phyloP scores from a whole-genome alignment of 2,329 filamentous ascomycete genomes.

The Ophiosphaerella herpotricha region DNA sequence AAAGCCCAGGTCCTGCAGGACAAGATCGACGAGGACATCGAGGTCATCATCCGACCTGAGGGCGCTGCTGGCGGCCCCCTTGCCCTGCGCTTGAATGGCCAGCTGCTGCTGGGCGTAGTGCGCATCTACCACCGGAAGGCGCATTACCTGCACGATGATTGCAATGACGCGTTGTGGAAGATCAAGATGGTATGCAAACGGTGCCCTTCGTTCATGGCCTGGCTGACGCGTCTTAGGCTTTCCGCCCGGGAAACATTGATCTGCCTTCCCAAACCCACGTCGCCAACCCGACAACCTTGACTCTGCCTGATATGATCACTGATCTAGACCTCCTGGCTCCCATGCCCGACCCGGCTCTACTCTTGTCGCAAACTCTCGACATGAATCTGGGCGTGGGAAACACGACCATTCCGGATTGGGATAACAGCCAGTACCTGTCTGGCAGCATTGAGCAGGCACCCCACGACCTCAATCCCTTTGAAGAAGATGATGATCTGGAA shows the following conservation, averaged over 20 bases:
- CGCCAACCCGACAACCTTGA: slow-evolving; percentile 82
- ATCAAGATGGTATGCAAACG: slow-evolving; percentile 82
- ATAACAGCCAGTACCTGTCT: slow-evolving; percentile 78
- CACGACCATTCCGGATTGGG: slow-evolving; percentile 58
- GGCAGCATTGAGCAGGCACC: slow-evolving; percentile 62
- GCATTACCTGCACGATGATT: slow-evolving; percentile 93
- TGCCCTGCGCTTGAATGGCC: slow-evolving; percentile 89
- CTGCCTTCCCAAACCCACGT: slow-evolving; percentile 77
- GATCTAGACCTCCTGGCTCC: slow-evolving; percentile 83
- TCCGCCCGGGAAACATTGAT: slow-evolving; percentile 95
- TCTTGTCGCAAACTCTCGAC: slow-evolving; percentile 70
- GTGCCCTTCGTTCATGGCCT: neutral
- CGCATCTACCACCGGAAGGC: slow-evolving; percentile 98
- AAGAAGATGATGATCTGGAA: slow-evolving; percentile 58
- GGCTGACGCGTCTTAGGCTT: slow-evolving; percentile 62
- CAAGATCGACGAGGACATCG: slow-evolving; percentile 92
- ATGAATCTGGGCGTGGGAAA: slow-evolving; percentile 51
- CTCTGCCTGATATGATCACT: slow-evolving; percentile 89
- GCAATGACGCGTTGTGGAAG: slow-evolving; percentile 95
- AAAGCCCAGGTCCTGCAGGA: slow-evolving; percentile 95
- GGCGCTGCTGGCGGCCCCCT: slow-evolving; percentile 75
- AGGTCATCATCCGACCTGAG: slow-evolving; percentile 84
- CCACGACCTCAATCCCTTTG: slow-evolving; percentile 50
- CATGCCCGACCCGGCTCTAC: slow-evolving; percentile 81
- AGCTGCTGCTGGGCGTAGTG: slow-evolving; percentile 92